Base-by-base conservation (phyloP, 306 rosid genomes). In the Albizia julibrissin region DNA sequence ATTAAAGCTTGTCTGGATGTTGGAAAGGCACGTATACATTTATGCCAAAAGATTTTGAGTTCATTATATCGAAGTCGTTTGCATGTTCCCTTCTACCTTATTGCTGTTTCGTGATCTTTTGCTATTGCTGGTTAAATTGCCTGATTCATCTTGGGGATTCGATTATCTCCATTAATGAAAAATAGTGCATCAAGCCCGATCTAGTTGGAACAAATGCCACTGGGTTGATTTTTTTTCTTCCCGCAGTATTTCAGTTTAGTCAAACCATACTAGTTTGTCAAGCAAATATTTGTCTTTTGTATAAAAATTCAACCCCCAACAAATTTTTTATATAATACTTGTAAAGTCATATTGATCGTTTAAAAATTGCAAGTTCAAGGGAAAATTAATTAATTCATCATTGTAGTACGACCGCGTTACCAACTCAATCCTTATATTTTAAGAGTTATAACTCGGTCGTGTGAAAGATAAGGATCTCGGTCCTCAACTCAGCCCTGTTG, bases 1-100 rank as follows among this genome's bases (percentile, higher is more conserved):
- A 59, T 54, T 69, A 62, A 42, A 40, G 80, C 47, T 72, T 72
- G 42, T n/a, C 49, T 47, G 43, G 54, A 21, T 81, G 64, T 64
- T 47, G 73, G 34, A 19, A 34, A 70, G 42, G 82, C 72, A 59
- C 43, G 58, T 76, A n/a, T 52, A 64, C 67, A 13, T 61, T 33
- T 61, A 4, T 40, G 26, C 34, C 50, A 1, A 22, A 37, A 75
- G 33, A 6, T 19, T 72, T 47, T 49, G 77, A 47, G 8, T 72
- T 42, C 61, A 18, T 58, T 27, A n/a, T 79, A 68, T 3, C 4
- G 19, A 37, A 33, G 18, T 40, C 31, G 46, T 49, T 69, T 70
- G 3, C 40, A 8, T 21, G 15, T 72, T 22, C 26, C 16, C 21
- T 26, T 72, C 77, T 44, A 8, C 40, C 34, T 1, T 7, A 15